Evolutionary conservation across 2,329 filamentous ascomycete genomes (phyloP).

Genomic region (Zymoseptoria tritici): DNA sequence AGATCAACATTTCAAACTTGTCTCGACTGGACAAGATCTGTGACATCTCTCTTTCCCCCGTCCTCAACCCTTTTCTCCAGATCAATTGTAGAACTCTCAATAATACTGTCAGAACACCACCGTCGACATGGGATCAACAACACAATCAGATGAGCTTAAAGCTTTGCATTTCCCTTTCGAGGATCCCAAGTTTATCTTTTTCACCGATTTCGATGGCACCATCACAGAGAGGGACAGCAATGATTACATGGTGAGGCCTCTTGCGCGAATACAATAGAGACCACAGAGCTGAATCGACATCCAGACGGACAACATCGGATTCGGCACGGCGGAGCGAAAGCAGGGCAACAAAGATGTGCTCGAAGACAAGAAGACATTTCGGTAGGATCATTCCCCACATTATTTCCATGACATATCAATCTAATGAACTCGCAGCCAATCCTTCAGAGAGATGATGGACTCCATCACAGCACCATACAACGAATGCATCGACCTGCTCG

Average conservation of each 20-base stretch:
- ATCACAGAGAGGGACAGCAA: conserved; percentile 72
- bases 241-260: conserved; percentile 52
- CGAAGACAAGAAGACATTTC: conserved; percentile 61
- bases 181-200: conserved; percentile 89
- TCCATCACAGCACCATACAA: conserved; percentile 73
- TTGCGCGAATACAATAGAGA: neutral
- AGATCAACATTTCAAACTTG: neutral
- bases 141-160: conserved; percentile 30
- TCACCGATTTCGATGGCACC: conserved; percentile 97
- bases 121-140: conserved; percentile 10
- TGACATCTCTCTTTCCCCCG: neutral
- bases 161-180: conserved; percentile 38
- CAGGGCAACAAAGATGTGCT: conserved; percentile 72
- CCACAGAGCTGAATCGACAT: conserved; percentile 3
- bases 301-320: conserved; percentile 88
- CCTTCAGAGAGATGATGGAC: conserved; percentile 88
- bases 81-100: neutral
- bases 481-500: conserved; percentile 70
- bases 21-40: neutral
- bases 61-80: neutral
- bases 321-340: conserved; percentile 62
- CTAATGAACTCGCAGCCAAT: conserved; percentile 47
- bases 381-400: too few species aligned
- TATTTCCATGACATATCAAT: too few species aligned
- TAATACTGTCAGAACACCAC: neutral